phyloP scores from a whole-genome alignment of 306 rosid species.

The Vigna unguiculata region DNA sequence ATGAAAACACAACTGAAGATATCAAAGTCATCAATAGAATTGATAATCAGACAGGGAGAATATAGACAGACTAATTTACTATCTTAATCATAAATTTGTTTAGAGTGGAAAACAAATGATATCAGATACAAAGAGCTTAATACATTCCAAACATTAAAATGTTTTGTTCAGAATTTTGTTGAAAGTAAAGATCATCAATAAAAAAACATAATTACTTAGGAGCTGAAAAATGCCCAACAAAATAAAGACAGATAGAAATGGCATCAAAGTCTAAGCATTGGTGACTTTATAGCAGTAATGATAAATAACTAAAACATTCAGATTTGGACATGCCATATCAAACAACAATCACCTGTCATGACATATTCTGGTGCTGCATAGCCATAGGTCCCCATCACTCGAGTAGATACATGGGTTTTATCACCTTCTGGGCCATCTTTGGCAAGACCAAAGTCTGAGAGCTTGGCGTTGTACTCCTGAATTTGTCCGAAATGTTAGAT shows the following conservation, averaged over 20 bases:
- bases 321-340: conserved; percentile 15
- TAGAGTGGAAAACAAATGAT: conserved; percentile 1
- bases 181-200: background rate
- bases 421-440: conserved; percentile 99
- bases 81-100: conserved; percentile 6
- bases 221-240: conserved; percentile 14
- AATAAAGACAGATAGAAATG: conserved; percentile 1
- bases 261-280: background rate
- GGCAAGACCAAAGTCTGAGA: conserved; percentile 98
- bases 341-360: conserved; percentile 78
- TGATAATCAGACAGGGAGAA: conserved; percentile 6
- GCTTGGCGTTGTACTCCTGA: conserved; percentile 97
- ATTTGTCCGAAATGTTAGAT: conserved; percentile 47
- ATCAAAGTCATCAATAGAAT: conserved; percentile 17
- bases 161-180: conserved; percentile 2
- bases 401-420: conserved; percentile 95
- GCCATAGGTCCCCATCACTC: conserved; percentile 99
- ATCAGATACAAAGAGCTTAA: background rate
- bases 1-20: conserved; percentile 2
- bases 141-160: background rate
- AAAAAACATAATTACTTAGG: conserved; percentile 4
- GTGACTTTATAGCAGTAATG: background rate
- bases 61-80: background rate
- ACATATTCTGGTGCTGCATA: conserved; percentile 99
- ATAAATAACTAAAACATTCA: background rate